These are phyloP conservation scores for Rhodosporidiobolus odoratus DNA, from an alignment of 768 basidiomycete species.

Conservation along the genomic window DNA sequence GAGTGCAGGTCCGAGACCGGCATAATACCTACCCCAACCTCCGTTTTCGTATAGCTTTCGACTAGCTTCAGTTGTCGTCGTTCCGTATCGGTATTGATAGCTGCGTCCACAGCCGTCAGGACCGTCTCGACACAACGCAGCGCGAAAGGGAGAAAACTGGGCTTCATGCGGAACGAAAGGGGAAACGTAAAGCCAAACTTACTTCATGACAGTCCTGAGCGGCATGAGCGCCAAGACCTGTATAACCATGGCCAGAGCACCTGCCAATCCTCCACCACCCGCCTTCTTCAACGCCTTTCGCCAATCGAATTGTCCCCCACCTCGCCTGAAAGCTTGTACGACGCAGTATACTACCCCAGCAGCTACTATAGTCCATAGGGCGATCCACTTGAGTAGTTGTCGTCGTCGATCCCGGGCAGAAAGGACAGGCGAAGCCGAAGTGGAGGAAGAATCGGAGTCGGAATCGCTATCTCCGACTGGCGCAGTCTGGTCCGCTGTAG, in stretches of 20 bases:
- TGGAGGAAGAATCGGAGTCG: neutral
- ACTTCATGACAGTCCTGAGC: slow-evolving; percentile 92
- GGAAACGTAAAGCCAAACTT: slow-evolving; percentile 54
- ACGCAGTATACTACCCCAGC: slow-evolving; percentile 17
- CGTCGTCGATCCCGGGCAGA: slow-evolving; percentile 11
- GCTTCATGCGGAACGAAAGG: slow-evolving; percentile 49
- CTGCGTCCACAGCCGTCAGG: too few relatives aligned
- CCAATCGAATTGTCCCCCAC: slow-evolving; percentile 66
- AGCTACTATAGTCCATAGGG: slow-evolving; percentile 32
- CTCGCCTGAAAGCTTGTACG: slow-evolving; percentile 35
- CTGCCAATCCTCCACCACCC: slow-evolving; percentile 64
- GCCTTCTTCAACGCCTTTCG: slow-evolving; percentile 70
- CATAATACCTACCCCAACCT: slow-evolving; percentile 68
- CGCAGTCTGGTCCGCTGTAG: neutral
- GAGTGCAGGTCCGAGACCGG: slow-evolving; percentile 77
- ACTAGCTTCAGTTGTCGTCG: slow-evolving; percentile 61
- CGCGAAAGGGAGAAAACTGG: neutral
- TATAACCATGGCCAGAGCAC: slow-evolving; percentile 72
- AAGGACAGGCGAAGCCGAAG: too few relatives aligned
- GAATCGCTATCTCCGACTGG: neutral
- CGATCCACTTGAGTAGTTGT: slow-evolving; percentile 17
- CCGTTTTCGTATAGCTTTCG: slow-evolving; percentile 68
- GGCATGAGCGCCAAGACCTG: slow-evolving; percentile 60
- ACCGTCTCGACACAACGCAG: neutral
- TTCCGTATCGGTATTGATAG: slow-evolving; percentile 57